A percentile compares a stretch with the other conserved stretches of the same genome.
Conservation (phyloP, 2,329 filamentous ascomycete genomes). For the Trichoderma asperellum region DNA sequence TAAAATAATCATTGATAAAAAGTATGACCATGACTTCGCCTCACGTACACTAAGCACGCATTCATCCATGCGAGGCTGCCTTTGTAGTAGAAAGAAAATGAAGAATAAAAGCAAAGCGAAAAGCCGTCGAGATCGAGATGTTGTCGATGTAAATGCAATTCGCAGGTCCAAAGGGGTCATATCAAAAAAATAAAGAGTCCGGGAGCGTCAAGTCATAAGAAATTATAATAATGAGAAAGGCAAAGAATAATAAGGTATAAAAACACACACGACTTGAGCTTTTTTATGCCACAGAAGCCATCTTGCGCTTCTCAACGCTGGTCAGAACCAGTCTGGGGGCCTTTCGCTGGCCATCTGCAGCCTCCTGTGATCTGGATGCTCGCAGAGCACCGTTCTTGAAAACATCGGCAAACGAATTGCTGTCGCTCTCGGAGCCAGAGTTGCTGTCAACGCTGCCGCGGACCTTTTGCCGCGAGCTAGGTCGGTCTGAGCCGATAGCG, state of each 20-base stretch:
- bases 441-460: constrained; percentile 67
- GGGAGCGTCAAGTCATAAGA: constrained; percentile 46
- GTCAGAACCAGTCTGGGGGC: constrained; percentile 86
- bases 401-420: constrained; percentile 66
- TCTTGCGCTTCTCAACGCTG: constrained; percentile 86
- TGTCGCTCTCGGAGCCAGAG: constrained; percentile 54
- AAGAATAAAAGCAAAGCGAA: constrained; percentile 20
- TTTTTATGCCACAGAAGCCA: constrained; percentile 36
- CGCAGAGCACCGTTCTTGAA: constrained; percentile 63
- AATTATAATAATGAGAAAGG: constrained; percentile 36
- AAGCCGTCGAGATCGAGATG: constrained; percentile 29
- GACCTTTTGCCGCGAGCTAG: constrained; percentile 69
- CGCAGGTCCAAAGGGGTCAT: constrained; percentile 44
- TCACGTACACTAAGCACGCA: constrained; percentile 30
- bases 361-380: constrained; percentile 57
- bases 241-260: constrained; percentile 32
- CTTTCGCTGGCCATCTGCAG: constrained; percentile 70
- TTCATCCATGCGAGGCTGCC: background rate
- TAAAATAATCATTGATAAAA: constrained; percentile 37
- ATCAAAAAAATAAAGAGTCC: constrained; percentile 39
- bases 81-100: constrained; percentile 12
- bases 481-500: constrained; percentile 86
- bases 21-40: constrained; percentile 30
- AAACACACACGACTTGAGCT: constrained; percentile 26
- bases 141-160: constrained; percentile 37